Percentiles rank a stretch among this genome's conserved stretches.
These are phyloP conservation scores for Botryotinia globosa DNA, from an alignment of 2,329 filamentous ascomycete species.

Conservation along the genomic window DNA sequence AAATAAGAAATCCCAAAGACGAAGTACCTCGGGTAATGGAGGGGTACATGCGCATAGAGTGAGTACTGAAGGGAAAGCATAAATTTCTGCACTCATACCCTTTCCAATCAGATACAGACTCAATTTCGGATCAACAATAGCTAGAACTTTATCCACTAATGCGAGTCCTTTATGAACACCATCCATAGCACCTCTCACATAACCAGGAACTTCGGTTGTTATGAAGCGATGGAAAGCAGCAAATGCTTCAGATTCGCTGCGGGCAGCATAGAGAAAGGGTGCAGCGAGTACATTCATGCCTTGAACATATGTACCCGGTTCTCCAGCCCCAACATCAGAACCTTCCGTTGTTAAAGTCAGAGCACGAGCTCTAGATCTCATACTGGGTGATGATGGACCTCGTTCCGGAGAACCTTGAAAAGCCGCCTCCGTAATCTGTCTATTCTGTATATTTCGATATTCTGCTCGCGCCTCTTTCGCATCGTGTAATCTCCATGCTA, in stretches of 20 bases:
- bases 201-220: constrained; percentile 84
- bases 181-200: constrained; percentile 94
- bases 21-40: constrained; percentile 85
- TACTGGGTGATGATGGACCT: constrained; percentile 29
- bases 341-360: constrained; percentile 62
- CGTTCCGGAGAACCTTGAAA: constrained; percentile 36
- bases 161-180: constrained; percentile 90
- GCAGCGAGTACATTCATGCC: constrained; percentile 98
- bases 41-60: constrained; percentile 96
- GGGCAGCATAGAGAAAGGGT: constrained; percentile 90
- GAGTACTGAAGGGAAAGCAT: constrained; percentile 91
- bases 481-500: constrained; percentile 92
- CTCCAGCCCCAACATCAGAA: constrained; percentile 57
- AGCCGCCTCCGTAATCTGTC: constrained; percentile 28
- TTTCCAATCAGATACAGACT: constrained; percentile 81
- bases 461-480: constrained; percentile 49
- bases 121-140: constrained; percentile 86
- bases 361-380: constrained; percentile 50
- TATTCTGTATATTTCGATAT: constrained; percentile 23
- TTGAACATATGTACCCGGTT: constrained; percentile 89
- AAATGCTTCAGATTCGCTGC: constrained; percentile 93
- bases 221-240: constrained; percentile 85
- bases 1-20: constrained; percentile 95
- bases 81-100: constrained; percentile 87
- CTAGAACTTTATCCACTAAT: constrained; percentile 86